Evolutionary conservation across 2,329 filamentous ascomycete species (phyloP).

Genomic region (Trichoderma polysporum): DNA sequence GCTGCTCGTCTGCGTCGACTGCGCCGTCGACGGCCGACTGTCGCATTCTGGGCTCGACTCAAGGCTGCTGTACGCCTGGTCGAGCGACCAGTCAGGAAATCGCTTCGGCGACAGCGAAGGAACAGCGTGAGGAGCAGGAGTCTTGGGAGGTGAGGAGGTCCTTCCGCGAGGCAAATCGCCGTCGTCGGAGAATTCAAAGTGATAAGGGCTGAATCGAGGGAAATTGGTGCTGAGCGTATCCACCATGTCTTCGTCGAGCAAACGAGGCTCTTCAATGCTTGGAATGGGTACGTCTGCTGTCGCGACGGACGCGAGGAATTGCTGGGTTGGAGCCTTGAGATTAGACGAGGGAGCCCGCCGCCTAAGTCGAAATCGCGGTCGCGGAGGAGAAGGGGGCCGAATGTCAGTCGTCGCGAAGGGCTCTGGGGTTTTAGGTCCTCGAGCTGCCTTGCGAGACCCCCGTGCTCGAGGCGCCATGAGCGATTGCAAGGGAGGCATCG

Average conservation of each 20-base stretch:
- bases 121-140: constrained; percentile 51
- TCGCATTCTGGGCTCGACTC: constrained; percentile 61
- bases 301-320: constrained; percentile 66
- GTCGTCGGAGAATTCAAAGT: constrained; percentile 30
- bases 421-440: constrained; percentile 53
- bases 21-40: constrained; percentile 59
- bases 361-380: constrained; percentile 56
- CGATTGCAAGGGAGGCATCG: constrained; percentile 49
- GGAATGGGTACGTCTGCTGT: constrained; percentile 64
- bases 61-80: constrained; percentile 55
- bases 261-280: constrained; percentile 59
- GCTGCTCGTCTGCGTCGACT: constrained; percentile 58
- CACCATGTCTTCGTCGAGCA: constrained; percentile 46
- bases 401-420: constrained; percentile 40
- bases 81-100: constrained; percentile 60
- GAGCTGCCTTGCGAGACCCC: constrained; percentile 40
- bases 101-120: constrained; percentile 46
- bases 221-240: constrained; percentile 36
- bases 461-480: constrained; percentile 46
- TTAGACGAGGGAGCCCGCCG: constrained; percentile 53
- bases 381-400: constrained; percentile 50
- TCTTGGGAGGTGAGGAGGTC: constrained; percentile 57
- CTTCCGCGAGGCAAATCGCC: constrained; percentile 40
- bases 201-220: constrained; percentile 37
- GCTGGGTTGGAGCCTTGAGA: constrained; percentile 58